phyloP scores from a whole-genome alignment of 192 early-diverging fungal genomes.

The Neocallimastix lanati region DNA sequence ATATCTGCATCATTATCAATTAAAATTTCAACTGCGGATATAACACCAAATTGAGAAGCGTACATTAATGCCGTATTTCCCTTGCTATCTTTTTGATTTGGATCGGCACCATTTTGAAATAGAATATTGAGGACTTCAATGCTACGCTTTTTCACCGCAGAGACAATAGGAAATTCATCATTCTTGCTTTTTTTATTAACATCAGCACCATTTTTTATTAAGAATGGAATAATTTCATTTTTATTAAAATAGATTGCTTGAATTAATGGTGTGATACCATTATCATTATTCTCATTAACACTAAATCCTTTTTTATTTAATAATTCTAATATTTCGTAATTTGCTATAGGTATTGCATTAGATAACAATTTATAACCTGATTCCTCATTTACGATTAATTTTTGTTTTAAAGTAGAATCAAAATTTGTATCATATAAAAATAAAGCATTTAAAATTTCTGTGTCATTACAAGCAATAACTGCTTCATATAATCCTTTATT shows the following conservation, averaged over 20 bases:
- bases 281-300: background rate
- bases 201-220: background rate
- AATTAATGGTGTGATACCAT: background rate
- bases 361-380: background rate
- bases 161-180: background rate
- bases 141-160: background rate
- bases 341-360: background rate
- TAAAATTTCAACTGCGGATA: background rate
- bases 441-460: background rate
- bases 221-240: background rate
- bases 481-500: background rate
- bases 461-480: background rate
- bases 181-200: background rate
- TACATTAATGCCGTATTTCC: background rate
- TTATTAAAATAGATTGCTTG: background rate
- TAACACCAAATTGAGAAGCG: background rate
- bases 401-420: background rate
- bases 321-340: background rate
- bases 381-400: background rate
- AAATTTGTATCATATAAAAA: background rate
- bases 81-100: background rate
- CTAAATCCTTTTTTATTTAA: background rate
- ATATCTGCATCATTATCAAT: background rate
- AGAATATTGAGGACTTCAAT: background rate
- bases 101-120: background rate